phyloP scores from a whole-genome alignment of 345 rosid genomes.

The Arabidopsis suecica region DNA sequence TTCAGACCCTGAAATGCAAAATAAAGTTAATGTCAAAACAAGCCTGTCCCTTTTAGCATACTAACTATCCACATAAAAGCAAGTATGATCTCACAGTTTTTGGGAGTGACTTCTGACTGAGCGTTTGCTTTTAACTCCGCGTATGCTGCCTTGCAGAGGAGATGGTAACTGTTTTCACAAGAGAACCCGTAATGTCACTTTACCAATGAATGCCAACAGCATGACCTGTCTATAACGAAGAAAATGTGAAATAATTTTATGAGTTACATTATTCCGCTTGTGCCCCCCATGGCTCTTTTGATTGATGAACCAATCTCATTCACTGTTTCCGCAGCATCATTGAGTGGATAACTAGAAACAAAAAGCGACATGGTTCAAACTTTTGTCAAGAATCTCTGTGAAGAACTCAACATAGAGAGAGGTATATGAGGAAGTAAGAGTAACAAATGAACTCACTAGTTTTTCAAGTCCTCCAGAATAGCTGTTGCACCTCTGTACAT shows the following conservation, averaged over 20 bases:
- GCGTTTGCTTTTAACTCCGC: constrained; percentile 68
- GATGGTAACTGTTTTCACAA: constrained; percentile 62
- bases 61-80: constrained; percentile 9
- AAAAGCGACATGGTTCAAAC: constrained; percentile 3
- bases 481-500: constrained; percentile 87
- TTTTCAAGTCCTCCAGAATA: constrained; percentile 86
- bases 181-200: constrained; percentile 7
- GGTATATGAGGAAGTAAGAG: background rate
- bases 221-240: constrained; percentile 1
- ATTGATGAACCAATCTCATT: constrained; percentile 86
- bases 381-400: background rate
- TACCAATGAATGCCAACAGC: constrained; percentile 27
- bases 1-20: constrained; percentile 71
- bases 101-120: constrained; percentile 59
- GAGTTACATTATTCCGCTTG: constrained; percentile 88
- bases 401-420: constrained; percentile 29
- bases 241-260: constrained; percentile 12
- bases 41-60: constrained; percentile 17
- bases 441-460: constrained; percentile 56
- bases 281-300: constrained; percentile 94
- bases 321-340: constrained; percentile 88
- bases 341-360: constrained; percentile 84
- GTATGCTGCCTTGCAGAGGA: constrained; percentile 88
- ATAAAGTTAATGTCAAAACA: constrained; percentile 6
- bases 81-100: constrained; percentile 68